Evolutionary conservation across 169 alveolate genomes (phyloP).

Genomic region (Blepharisma undulans): DNA sequence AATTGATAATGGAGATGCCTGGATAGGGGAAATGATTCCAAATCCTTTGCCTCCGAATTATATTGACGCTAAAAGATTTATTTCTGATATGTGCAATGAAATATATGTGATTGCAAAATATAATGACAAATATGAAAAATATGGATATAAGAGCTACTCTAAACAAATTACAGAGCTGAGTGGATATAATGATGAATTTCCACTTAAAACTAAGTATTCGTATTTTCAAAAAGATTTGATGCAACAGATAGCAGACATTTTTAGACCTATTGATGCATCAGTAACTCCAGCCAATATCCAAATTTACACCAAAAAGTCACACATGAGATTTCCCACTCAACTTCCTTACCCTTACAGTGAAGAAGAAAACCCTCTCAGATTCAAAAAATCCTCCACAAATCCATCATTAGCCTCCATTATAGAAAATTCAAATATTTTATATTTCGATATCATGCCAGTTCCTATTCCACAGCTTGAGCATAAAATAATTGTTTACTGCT

Average conservation of each 20-base stretch:
- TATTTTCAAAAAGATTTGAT: background rate
- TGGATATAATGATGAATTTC: background rate
- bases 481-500: background rate
- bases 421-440: background rate
- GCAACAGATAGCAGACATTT: background rate
- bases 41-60: background rate
- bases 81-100: background rate
- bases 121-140: background rate
- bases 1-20: constrained; percentile 23
- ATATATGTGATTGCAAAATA: background rate
- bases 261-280: background rate
- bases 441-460: background rate
- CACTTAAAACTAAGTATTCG: background rate
- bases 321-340: background rate
- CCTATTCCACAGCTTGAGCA: background rate
- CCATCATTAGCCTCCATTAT: background rate
- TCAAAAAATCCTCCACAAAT: background rate
- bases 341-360: background rate
- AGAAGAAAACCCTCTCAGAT: constrained; percentile 1
- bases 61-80: constrained; percentile 2
- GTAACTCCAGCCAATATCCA: background rate
- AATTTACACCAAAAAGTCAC: background rate
- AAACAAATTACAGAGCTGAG: background rate
- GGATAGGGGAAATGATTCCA: constrained; percentile 7
- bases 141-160: background rate